Percentiles rank a stretch among this genome's conserved stretches.
phyloP scores from a whole-genome alignment of 2,329 filamentous ascomycete genomes.

The Neonectria sp. region DNA sequence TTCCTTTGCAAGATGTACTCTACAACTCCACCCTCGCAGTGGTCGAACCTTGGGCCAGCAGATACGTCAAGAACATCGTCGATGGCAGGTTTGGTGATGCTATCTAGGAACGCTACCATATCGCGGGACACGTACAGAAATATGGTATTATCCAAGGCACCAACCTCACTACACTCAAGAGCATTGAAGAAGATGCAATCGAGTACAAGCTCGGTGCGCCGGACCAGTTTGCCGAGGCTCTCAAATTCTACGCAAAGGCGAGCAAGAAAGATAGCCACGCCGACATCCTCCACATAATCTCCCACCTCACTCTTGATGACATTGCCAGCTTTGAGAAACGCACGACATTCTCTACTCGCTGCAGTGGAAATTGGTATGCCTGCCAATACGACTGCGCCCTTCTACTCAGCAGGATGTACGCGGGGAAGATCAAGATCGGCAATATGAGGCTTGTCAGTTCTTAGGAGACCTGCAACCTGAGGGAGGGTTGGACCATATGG shows the following conservation, averaged over 20 bases:
- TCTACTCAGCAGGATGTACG: neutral
- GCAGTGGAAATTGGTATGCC: neutral
- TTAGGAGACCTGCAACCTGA: neutral
- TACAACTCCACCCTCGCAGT: neutral
- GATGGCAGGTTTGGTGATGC: slow-evolving; percentile 15
- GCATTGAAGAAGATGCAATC: neutral
- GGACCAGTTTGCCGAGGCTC: neutral
- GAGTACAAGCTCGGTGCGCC: neutral
- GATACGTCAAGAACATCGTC: neutral
- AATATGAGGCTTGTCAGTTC: neutral
- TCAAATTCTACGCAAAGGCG: neutral
- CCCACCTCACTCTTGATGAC: neutral
- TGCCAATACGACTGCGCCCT: neutral
- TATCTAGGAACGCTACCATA: slow-evolving; percentile 13
- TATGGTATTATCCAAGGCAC: neutral
- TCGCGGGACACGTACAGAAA: neutral
- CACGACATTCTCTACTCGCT: neutral
- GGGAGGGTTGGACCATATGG: neutral
- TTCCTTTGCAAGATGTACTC: slow-evolving; percentile 8
- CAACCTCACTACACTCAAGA: neutral
- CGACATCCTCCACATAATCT: neutral
- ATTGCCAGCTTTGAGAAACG: neutral
- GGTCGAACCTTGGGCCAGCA: slow-evolving; percentile 14
- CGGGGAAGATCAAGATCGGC: neutral
- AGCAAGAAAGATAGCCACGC: neutral